These are phyloP conservation scores for Colletotrichum tamarilloi DNA, from an alignment of 2,329 filamentous ascomycete species.

Conservation along the genomic window DNA sequence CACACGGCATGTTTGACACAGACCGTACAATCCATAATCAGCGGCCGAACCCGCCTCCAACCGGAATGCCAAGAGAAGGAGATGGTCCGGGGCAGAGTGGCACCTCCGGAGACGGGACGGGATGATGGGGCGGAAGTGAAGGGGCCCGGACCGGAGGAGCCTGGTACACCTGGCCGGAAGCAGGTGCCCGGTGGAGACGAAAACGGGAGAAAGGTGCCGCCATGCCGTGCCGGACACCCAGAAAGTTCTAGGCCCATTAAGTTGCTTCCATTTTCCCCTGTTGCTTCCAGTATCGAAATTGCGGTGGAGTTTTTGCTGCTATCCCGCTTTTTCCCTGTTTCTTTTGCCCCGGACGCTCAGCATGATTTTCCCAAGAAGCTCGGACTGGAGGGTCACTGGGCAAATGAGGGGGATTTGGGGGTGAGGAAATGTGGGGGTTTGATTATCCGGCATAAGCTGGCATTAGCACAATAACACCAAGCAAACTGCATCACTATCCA, in stretches of 20 bases:
- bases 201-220: background rate
- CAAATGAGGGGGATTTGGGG: background rate
- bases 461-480: no score
- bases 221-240: background rate
- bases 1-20: no score
- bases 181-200: background rate
- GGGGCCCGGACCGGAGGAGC: background rate
- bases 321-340: background rate
- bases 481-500: no score
- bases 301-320: background rate
- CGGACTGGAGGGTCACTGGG: background rate
- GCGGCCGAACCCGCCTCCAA: no score
- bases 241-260: conserved; percentile 17
- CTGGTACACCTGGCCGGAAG: background rate
- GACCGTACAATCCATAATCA: no score
- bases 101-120: no score
- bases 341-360: background rate
- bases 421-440: background rate
- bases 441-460: background rate
- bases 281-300: background rate
- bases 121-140: background rate
- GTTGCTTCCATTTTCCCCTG: background rate
- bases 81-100: no score
- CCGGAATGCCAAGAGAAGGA: no score
- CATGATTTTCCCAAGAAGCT: background rate